Conservation (phyloP, 495 filamentous ascomycete species). For the Xylaria acuta region DNA sequence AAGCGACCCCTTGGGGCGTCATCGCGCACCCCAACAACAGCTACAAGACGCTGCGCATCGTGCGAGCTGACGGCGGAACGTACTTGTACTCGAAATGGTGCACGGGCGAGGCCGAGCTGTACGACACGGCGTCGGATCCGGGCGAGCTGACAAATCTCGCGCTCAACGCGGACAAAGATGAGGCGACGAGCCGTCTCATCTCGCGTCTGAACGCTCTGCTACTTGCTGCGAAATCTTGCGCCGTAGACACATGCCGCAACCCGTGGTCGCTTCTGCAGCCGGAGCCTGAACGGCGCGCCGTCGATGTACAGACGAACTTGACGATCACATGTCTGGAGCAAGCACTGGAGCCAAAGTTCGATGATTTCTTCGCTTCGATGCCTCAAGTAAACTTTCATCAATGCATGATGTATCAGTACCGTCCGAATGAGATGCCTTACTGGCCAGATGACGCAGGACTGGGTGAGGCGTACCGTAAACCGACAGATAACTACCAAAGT, state of each 20-base stretch:
- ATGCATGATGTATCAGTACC: conserved; percentile 21
- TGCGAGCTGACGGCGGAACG: conserved; percentile 47
- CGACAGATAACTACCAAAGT: conserved; percentile 4
- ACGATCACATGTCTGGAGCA: conserved; percentile 21
- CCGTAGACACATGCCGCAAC: conserved; percentile 51
- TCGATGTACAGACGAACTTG: conserved; percentile 21
- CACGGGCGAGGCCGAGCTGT: conserved; percentile 59
- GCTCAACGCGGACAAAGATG: background rate
- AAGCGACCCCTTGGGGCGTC: conserved; percentile 44
- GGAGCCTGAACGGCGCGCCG: conserved; percentile 19
- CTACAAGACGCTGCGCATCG: conserved; percentile 58
- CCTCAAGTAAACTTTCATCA: conserved; percentile 11
- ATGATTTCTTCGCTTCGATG: conserved; percentile 21
- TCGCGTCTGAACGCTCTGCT: conserved; percentile 57
- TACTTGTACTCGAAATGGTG: conserved; percentile 62
- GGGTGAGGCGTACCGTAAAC: conserved; percentile 23
- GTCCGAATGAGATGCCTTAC: conserved; percentile 23
- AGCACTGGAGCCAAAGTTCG: conserved; percentile 29
- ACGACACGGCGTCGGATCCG: conserved; percentile 46
- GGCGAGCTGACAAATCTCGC: conserved; percentile 29
- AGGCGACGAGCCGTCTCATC: conserved; percentile 28
- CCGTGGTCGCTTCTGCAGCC: conserved; percentile 59
- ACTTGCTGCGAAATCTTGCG: conserved; percentile 61
- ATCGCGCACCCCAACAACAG: conserved; percentile 46
- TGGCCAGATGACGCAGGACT: conserved; percentile 17